These are phyloP conservation scores for Penicillium sp. DNA, from an alignment of 2,329 filamentous ascomycete genomes.

Conservation along the genomic window DNA sequence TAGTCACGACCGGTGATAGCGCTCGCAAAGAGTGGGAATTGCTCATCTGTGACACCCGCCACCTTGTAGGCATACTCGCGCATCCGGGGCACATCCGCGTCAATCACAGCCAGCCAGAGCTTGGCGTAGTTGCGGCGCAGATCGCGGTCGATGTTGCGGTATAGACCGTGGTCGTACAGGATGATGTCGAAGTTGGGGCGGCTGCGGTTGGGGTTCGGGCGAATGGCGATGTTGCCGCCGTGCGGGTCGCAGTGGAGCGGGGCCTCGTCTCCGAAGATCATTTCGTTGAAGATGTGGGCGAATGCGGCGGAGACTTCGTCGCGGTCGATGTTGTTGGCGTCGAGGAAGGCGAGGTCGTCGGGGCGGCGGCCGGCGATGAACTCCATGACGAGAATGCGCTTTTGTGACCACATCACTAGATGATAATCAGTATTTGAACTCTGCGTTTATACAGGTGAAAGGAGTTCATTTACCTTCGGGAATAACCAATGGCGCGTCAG, in stretches of 20 bases:
- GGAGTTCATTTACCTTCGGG: constrained; percentile 61
- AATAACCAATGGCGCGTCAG: constrained; percentile 80
- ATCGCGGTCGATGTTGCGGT: constrained; percentile 83
- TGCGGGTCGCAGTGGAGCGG: constrained; percentile 97
- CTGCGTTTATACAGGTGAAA: not conserved
- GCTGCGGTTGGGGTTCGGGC: constrained; percentile 69
- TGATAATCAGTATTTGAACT: constrained; percentile 22
- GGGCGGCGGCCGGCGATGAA: constrained; percentile 84
- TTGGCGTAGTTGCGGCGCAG: constrained; percentile 89
- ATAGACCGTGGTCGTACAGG: constrained; percentile 95
- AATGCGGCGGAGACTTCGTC: constrained; percentile 94
- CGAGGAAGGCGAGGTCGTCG: constrained; percentile 87
- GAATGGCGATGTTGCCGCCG: constrained; percentile 92
- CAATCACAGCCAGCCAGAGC: constrained; percentile 94
- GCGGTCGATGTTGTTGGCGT: constrained; percentile 83
- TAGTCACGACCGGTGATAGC: constrained; percentile 96
- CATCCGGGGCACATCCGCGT: constrained; percentile 85
- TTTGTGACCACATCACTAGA: constrained; percentile 81
- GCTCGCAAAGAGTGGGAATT: constrained; percentile 93
- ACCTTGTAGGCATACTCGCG: constrained; percentile 86
- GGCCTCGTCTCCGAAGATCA: constrained; percentile 92
- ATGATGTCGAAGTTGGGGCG: constrained; percentile 90
- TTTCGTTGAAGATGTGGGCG: constrained; percentile 95
- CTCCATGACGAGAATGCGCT: constrained; percentile 93
- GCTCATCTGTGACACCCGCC: constrained; percentile 83